phyloP scores from a whole-genome alignment of 2,329 filamentous ascomycete genomes.

The Fusarium incarnatum region DNA sequence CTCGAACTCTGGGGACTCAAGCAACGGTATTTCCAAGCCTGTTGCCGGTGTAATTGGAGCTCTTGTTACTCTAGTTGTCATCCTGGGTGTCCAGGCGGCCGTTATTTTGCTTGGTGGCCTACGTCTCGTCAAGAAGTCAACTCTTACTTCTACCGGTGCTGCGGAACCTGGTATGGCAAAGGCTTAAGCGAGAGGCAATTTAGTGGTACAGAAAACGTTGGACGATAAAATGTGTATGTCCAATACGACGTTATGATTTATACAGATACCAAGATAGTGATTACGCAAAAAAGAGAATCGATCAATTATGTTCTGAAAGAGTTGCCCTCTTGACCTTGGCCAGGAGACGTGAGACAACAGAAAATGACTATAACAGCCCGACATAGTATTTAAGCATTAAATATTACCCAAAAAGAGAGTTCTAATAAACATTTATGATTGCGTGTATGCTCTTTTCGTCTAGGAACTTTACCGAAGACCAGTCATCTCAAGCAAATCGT shows the following conservation, averaged over 20 bases:
- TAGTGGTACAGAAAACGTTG: background rate
- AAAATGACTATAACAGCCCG: background rate
- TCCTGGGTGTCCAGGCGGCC: conserved; percentile 59
- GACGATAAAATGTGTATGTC: background rate
- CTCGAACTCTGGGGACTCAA: conserved; percentile 32
- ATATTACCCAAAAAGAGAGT: conserved; percentile 8
- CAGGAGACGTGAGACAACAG: background rate
- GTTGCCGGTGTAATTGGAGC: conserved; percentile 89
- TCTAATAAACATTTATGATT: conserved; percentile 33
- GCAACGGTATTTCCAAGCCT: conserved; percentile 69
- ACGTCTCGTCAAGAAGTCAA: conserved; percentile 62
- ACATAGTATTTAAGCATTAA: conserved; percentile 13
- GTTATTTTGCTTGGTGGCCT: conserved; percentile 58
- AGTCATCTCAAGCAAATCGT: conserved; percentile 71
- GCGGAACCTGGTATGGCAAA: conserved; percentile 36
- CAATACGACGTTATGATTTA: conserved; percentile 9
- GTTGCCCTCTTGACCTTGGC: background rate
- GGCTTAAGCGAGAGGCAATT: conserved; percentile 26
- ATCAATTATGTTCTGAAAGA: background rate
- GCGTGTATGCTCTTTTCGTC: background rate
- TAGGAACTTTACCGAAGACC: conserved; percentile 43
- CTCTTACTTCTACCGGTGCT: conserved; percentile 38
- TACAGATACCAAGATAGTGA: conserved; percentile 8
- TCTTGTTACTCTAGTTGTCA: conserved; percentile 67
- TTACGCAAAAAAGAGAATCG: background rate